Base-by-base conservation (phyloP, 202 grass and related monocot species). In the Zizania palustris region DNA sequence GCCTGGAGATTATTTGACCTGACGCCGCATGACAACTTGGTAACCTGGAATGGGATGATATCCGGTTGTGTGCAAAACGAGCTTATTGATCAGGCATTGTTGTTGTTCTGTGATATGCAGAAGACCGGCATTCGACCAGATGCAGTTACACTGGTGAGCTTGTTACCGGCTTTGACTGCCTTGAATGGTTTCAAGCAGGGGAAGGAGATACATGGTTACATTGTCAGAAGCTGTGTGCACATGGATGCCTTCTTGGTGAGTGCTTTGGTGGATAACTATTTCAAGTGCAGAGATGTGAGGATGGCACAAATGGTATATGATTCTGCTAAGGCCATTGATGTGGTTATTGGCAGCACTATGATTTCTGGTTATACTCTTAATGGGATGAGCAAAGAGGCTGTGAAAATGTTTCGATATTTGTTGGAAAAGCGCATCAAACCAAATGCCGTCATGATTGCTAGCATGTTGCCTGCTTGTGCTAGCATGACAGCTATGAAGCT, bases 171-270 rank as follows among this genome's bases (percentile, higher is more conserved):
- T 82, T 91, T 91, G 75, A 80, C 90, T 20, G 65, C 85, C 18
- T 85, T 71, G 66, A 84, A 81, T 71, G 82, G 83, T 83, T 77
- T 91, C 54, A 86, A 74, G 44, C 86, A 83, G 60, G 88, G 81
- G 38, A 91, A 85, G 82, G 88, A 91, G 76, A 79, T 91, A 48
- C 90, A 97, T 83, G 81, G 86, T 56, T 89, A 97, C 74, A 89
- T 93, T 81, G 65, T 93, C 38, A 84, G 74, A 77, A 91, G 91
- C 57, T 48, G 69, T 49, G 71, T 86, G 38, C 75, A 49, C 65
- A 78, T 90, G 86, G 88, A 97, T 88, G 88, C 76, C 9, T 97
- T 93, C 84, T 81, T 97, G 86, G 87, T 88, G 64, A 93, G 90
- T 88, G 90, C 90, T 75, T 81, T 97, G 55, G 82, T 91, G 8